Base-by-base conservation (phyloP, 169 alveolate genomes). In the Plasmodium coatneyi region DNA sequence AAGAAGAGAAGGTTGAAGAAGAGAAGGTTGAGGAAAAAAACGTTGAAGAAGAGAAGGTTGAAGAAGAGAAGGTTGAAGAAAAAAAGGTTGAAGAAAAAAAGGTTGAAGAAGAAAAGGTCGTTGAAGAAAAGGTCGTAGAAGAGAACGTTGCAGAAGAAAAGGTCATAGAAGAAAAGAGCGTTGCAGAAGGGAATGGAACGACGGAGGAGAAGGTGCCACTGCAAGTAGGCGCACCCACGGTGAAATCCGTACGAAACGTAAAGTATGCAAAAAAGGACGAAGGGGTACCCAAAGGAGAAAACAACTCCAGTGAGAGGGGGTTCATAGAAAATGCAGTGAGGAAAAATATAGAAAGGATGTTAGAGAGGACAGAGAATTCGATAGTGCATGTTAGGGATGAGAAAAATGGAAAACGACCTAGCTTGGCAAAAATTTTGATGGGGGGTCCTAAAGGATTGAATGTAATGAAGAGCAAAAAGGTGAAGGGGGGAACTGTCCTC, bases 321-420 rank as follows among this genome's bases (percentile, higher is more conserved):
- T 81, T 81, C 71, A 81, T 81, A 54, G 89, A 81, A 81, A 81
- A 81, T 0, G 89, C 80, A 0, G 89, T 81, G 30, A 19, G 34
- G 16, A 81, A 52, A 49, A 81, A 81, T 6, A 81, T 81, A 49
- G 78, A 52, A 28, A 81, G 34, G 71, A 81, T 81, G 5, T 32
- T 81, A 19, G 89, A 52, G 0, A 81, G 71, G 10, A 14, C 28
- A 1, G 89, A 39, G 36, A 5, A 12, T 78, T 16, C 3, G 28
- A 34, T 39, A 36, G 28, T 78, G n/a, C 32, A 9, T 78, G 60
- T 12, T 10, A 22, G 41, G 54, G 60, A 10, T 0, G 43, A 19
- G 83, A 78, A 78, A 16, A 22, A 41, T 39, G 74, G 32, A 0
- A 25, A 60, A 3, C 1, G 3, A 19, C 2, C 10, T 7, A 60